Evolutionary conservation across 371 early-diverging fungal species (phyloP).

Genomic region (Syncephalastrum sp.): DNA sequence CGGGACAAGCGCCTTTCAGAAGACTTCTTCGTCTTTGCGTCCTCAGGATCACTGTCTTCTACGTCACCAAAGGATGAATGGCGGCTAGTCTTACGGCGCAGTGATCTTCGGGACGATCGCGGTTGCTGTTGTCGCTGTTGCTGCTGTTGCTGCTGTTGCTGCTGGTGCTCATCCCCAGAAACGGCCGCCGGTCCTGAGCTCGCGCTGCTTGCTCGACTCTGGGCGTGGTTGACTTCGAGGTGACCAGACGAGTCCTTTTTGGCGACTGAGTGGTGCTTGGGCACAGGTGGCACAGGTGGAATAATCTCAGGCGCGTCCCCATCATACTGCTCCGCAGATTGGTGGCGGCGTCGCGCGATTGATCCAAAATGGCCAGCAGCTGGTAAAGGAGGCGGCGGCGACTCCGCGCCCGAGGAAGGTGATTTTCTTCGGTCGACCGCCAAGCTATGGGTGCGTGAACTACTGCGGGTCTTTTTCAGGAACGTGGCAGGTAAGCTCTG

Average conservation of each 20-base stretch:
- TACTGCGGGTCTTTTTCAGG: too few relatives aligned
- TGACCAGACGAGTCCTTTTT: background rate
- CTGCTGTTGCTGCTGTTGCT: background rate
- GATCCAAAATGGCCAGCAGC: background rate
- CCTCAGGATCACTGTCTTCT: slow-evolving; percentile 9
- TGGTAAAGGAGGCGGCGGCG: slow-evolving; percentile 3
- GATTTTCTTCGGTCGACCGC: too few relatives aligned
- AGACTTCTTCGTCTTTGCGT: slow-evolving; percentile 3
- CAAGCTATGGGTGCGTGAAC: too few relatives aligned
- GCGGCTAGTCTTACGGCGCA: slow-evolving; percentile 8
- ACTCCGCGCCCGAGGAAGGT: too few relatives aligned
- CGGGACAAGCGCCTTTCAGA: slow-evolving; percentile 3
- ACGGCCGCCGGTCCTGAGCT: slow-evolving; percentile 5
- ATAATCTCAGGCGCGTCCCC: slow-evolving; percentile 1
- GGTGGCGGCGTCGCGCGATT: background rate
- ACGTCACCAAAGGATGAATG: slow-evolving; percentile 12
- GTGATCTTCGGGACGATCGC: background rate
- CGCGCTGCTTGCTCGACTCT: slow-evolving; percentile 15
- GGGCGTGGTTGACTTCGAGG: background rate
- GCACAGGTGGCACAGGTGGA: slow-evolving; percentile 21
- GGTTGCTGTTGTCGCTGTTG: background rate
- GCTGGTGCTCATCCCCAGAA: slow-evolving; percentile 7
- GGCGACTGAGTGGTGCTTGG: slow-evolving; percentile 12
- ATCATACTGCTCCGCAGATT: slow-evolving; percentile 1
- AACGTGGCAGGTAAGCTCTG: slow-evolving; percentile 19